Percentiles rank a stretch among this genome's conserved stretches.
These are phyloP conservation scores for Carex sylvatica DNA, from an alignment of 202 grass and related monocot species.

Conservation along the genomic window DNA sequence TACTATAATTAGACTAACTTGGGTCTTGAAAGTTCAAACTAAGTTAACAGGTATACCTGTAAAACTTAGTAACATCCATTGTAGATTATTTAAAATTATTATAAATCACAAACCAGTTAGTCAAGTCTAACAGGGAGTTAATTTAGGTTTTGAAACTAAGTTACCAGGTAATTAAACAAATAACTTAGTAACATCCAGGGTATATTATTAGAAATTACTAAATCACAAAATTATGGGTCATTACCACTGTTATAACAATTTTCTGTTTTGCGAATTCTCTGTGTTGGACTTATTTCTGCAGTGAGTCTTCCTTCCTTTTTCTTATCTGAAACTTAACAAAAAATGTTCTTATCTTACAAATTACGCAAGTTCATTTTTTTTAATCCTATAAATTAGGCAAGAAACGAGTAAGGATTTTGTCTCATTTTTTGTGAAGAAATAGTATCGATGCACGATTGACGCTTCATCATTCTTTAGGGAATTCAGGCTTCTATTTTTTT, in stretches of 20 bases:
- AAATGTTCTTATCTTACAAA: not conserved
- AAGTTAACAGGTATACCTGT: not conserved
- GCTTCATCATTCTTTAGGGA: not conserved
- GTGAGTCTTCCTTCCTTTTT: not conserved
- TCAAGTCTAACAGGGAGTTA: not conserved
- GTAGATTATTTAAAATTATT: not conserved
- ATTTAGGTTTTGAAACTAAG: not conserved
- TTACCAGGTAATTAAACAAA: not conserved
- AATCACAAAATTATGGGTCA: not conserved
- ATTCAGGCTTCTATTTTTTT: not conserved
- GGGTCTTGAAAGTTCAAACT: not conserved
- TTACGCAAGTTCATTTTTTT: not conserved
- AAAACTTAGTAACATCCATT: not conserved
- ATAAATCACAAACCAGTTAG: not conserved
- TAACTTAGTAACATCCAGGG: not conserved
- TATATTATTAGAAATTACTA: slow-evolving; percentile 4
- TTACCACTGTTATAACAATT: not conserved
- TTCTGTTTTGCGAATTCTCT: not conserved
- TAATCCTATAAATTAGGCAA: not conserved
- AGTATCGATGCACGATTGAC: not conserved
- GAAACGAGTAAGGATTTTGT: not conserved
- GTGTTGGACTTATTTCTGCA: not conserved
- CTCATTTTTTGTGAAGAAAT: not conserved
- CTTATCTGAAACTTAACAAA: slow-evolving; percentile 20
- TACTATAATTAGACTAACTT: slow-evolving; percentile 19